Base-by-base conservation (phyloP, 306 rosid species). In the Vicia faba region DNA sequence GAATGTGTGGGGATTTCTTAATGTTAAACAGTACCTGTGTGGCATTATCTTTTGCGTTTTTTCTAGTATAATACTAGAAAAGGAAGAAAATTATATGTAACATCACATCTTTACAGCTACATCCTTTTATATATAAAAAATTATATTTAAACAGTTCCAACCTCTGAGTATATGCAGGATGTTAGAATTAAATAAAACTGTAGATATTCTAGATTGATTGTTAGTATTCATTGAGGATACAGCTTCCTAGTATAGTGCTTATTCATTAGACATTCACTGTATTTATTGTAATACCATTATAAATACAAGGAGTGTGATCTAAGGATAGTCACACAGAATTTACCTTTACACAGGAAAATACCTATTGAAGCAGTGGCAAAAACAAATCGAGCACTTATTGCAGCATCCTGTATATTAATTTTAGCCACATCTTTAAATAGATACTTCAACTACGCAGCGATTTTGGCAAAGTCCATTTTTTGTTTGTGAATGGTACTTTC, bases 331-430 rank as follows among this genome's bases (percentile, higher is more conserved):
- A 29, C 35, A 31, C 7, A 31, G 36, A 31, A 31, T 31, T 31
- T 31, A 31, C 36, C 36, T 31, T 31, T 31, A 31, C 8, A 31
- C 36, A 31, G 53, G 36, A 60, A 48, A 60, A 44, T 66, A 36
- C 33, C 44, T 15, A 11, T 23, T 55, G 14, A 60, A 51, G 20
- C n/a, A 60, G 40, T 5, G n/a, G 39, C 40, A n/a, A 25, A 60
- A 78, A 51, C 61, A n/a, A 54, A 57, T 25, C 50, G 61, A 78
- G 51, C 61, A 68, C 48, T 28, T 28, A 41, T 41, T 31, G 16
- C 44, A 40, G 45, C 39, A 66, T 39, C 40, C 41, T 74, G 62
- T 58, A 57, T 66, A 66, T 14, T 66, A 36, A 26, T 38, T 59
- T 25, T 41, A 70, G 57, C 56, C 39, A 56, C 53, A 23, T 54